Percentiles rank a stretch among this genome's conserved stretches.
Conservation (phyloP, 148 eudicot genomes). For the Heliamphora exappendiculata region DNA sequence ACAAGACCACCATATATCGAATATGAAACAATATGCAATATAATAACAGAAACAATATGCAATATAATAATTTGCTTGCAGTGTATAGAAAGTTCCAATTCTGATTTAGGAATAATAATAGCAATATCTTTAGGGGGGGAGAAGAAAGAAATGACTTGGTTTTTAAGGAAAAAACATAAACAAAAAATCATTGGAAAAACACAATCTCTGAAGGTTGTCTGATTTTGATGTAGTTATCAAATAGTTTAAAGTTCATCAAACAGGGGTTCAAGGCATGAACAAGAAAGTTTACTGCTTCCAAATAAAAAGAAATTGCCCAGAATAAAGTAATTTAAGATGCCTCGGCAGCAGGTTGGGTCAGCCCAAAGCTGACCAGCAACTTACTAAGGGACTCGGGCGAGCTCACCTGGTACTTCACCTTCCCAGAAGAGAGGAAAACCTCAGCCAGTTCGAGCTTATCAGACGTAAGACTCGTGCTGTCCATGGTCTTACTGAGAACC, state of each 20-base stretch:
- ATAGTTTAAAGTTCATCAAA: not conserved
- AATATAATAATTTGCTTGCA: too few species aligned
- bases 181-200: too few species aligned
- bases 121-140: too few species aligned
- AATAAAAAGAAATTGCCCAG: not conserved
- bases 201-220: not conserved
- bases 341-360: constrained; percentile 72
- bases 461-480: constrained; percentile 87
- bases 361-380: constrained; percentile 57
- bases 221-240: not conserved
- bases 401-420: constrained; percentile 84
- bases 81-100: too few species aligned
- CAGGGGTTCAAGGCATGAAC: not conserved
- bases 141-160: too few species aligned
- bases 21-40: too few species aligned
- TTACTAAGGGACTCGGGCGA: constrained; percentile 68
- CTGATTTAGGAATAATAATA: too few species aligned
- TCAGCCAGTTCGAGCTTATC: constrained; percentile 94
- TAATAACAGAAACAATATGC: too few species aligned
- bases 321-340: constrained; percentile 22
- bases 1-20: too few species aligned
- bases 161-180: too few species aligned
- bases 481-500: constrained; percentile 97
- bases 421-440: constrained; percentile 60
- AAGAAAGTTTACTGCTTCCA: not conserved